Evolutionary conservation across 352 stramenopile species (phyloP).

Genomic region (Globisporangium spiculum): DNA sequence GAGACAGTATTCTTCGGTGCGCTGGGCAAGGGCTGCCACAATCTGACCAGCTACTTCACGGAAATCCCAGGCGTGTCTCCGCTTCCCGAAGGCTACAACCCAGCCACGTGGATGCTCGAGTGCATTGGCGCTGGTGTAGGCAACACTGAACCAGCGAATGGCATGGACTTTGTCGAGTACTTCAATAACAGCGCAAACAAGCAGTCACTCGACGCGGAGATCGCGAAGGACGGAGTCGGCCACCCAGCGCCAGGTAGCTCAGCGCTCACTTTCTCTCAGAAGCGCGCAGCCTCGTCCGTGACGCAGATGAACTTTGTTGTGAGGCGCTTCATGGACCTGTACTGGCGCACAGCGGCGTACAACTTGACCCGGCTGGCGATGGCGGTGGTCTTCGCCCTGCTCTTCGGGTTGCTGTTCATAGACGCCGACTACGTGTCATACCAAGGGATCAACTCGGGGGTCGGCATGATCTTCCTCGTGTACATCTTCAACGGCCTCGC

Average conservation of each 20-base stretch:
- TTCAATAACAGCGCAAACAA: not conserved
- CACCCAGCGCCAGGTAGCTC: not conserved
- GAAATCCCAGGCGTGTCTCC: not conserved
- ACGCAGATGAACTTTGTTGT: slow-evolving; percentile 9
- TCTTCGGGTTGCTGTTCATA: slow-evolving; percentile 45
- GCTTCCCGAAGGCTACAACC: slow-evolving; percentile 36
- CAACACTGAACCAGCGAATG: not conserved
- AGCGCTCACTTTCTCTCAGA: slow-evolving; percentile 5
- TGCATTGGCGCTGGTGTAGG: slow-evolving; percentile 27
- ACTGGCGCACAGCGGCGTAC: slow-evolving; percentile 88
- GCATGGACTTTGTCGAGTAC: not conserved
- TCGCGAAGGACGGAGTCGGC: not conserved
- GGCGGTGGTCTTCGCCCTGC: slow-evolving; percentile 25
- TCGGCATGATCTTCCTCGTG: slow-evolving; percentile 40
- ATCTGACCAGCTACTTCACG: not conserved
- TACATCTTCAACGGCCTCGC: slow-evolving; percentile 7
- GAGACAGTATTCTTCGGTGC: slow-evolving; percentile 30
- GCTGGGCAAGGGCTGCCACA: not conserved
- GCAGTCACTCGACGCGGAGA: not conserved
- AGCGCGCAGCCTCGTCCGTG: not conserved
- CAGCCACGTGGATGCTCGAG: slow-evolving; percentile 21
- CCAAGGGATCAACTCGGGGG: slow-evolving; percentile 43
- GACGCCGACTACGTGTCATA: slow-evolving; percentile 44
- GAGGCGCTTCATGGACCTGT: slow-evolving; percentile 48
- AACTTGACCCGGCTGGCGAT: slow-evolving; percentile 69